phyloP scores from a whole-genome alignment of 192 early-diverging fungal genomes.

The Coemansia sp. region DNA sequence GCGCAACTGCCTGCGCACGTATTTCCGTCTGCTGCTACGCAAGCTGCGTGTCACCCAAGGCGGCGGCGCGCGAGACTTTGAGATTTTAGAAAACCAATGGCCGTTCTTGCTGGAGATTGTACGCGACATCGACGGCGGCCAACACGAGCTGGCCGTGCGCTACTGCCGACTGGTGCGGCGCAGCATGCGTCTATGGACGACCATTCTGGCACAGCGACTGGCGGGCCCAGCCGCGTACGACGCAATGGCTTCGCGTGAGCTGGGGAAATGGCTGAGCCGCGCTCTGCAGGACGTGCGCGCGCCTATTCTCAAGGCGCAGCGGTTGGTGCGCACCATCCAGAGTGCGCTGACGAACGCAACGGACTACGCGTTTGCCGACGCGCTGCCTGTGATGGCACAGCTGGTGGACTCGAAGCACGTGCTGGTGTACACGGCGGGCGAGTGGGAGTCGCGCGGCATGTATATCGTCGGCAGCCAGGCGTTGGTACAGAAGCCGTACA shows the following conservation, averaged over 20 bases:
- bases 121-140: conserved; percentile 68
- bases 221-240: conserved; percentile 43
- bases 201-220: conserved; percentile 29
- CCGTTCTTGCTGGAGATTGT: conserved; percentile 71
- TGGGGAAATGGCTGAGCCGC: conserved; percentile 42
- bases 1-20: conserved; percentile 69
- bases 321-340: conserved; percentile 51
- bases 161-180: conserved; percentile 62
- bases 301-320: conserved; percentile 47
- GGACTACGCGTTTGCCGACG: conserved; percentile 70
- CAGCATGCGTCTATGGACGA: conserved; percentile 34
- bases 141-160: conserved; percentile 69
- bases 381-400: conserved; percentile 57
- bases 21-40: conserved; percentile 74
- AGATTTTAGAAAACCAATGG: conserved; percentile 82
- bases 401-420: conserved; percentile 72
- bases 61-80: conserved; percentile 67
- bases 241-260: conserved; percentile 32
- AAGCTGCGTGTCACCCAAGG: conserved; percentile 64
- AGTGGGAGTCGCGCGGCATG: conserved; percentile 65
- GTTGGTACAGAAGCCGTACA: conserved; percentile 54
- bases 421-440: conserved; percentile 65
- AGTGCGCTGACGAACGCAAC: conserved; percentile 62
- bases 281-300: conserved; percentile 48
- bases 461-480: conserved; percentile 76